Base-by-base conservation (phyloP, 352 stramenopile species). In the Pythium scleroteichum region DNA sequence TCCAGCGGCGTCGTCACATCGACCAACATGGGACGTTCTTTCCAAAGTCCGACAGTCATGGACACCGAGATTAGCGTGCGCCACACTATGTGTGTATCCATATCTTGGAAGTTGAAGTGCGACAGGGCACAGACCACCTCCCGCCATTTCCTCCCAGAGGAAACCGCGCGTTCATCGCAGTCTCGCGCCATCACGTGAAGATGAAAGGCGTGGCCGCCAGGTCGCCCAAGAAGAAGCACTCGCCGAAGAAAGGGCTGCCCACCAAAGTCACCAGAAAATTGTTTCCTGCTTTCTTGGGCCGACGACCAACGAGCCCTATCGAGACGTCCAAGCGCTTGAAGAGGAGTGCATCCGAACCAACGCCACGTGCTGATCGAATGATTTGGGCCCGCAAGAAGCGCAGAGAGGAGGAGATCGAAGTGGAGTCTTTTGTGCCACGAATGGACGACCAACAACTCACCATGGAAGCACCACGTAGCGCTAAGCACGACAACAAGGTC, bases 101-200 rank as follows among this genome's bases (percentile, higher is more conserved):
- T 54, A 51, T 56, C 49, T 60, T 39, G 59, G 59, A 66, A 57
- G 59, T 66, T 66, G 59, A 66, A 66, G 59, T 66, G 59, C 27
- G 52, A 66, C 29, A 61, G 29, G 59, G 51, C 38, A 22, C 17
- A 53, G 44, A 45, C n/a, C n/a, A 10, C 29, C 29, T 35, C 29
- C 29, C 29, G 29, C 29, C 29, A 35, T 35, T 35, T 35, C 29
- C n/a, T n/a, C n/a, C 29, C 5, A 35, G 29, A 35, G 29, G 29
- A 35, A 35, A 35, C 29, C 29, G 29, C 29, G 5, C 29, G 5
- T 10, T 10, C 5, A 35, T 10, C 29, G 10, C 5, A 35, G 29
- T 35, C 29, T 10, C 29, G 10, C 5, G 29, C 29, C 29, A 35
- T 35, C 29, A 10, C 29, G 29, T 35, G 5, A 10, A 5, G 29